Percentiles rank a stretch among this genome's conserved stretches.
These are phyloP conservation scores for Podila horticola DNA, from an alignment of 192 early-diverging fungal species.

Conservation along the genomic window DNA sequence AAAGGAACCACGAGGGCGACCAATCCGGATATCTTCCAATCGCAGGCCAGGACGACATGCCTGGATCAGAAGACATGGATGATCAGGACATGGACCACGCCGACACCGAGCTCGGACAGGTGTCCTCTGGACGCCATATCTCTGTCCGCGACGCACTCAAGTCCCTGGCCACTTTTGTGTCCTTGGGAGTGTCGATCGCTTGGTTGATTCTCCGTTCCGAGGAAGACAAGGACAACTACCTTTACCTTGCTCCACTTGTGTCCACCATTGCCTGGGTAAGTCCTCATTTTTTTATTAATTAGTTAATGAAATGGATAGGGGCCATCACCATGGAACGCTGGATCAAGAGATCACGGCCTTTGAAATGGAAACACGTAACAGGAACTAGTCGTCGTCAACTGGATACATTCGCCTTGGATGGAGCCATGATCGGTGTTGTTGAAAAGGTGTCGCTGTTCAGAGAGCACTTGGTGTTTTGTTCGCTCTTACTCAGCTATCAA, in stretches of 20 bases:
- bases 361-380: too few species aligned
- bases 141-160: slow-evolving; percentile 41
- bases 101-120: slow-evolving; percentile 30
- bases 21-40: slow-evolving; percentile 40
- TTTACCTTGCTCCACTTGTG: slow-evolving; percentile 33
- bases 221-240: slow-evolving; percentile 32
- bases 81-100: slow-evolving; percentile 28
- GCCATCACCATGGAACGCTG: background rate
- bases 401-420: too few species aligned
- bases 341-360: background rate
- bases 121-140: slow-evolving; percentile 37
- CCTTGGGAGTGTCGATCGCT: slow-evolving; percentile 22
- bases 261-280: slow-evolving; percentile 42
- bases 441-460: too few species aligned
- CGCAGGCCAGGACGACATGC: slow-evolving; percentile 21
- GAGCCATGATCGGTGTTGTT: too few species aligned
- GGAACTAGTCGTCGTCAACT: too few species aligned
- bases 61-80: slow-evolving; percentile 24
- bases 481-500: too few species aligned
- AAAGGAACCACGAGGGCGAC: slow-evolving; percentile 33
- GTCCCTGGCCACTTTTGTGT: slow-evolving; percentile 16
- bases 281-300: background rate
- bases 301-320: background rate
- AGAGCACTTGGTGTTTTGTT: too few species aligned
- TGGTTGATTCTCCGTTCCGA: slow-evolving; percentile 27